These are phyloP conservation scores for Tolypocladium pustulatum DNA, from an alignment of 2,329 filamentous ascomycete species.

Conservation along the genomic window DNA sequence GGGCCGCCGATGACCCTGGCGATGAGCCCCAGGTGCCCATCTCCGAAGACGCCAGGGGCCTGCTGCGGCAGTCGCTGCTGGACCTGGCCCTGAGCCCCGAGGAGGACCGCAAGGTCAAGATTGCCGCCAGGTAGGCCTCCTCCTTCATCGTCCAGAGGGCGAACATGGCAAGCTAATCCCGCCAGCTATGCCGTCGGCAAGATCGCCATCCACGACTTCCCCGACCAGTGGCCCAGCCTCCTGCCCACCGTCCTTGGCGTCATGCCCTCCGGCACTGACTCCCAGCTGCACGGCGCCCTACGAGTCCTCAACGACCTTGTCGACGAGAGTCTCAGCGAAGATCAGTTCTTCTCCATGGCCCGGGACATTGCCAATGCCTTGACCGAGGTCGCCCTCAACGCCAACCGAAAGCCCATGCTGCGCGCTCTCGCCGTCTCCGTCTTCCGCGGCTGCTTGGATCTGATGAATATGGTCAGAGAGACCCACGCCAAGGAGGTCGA, in stretches of 20 bases:
- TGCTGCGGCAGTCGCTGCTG: slow-evolving; percentile 64
- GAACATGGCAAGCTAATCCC: background rate
- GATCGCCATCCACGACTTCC: slow-evolving; percentile 87
- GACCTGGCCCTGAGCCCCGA: slow-evolving; percentile 65
- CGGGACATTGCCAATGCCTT: slow-evolving; percentile 75
- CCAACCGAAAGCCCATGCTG: slow-evolving; percentile 61
- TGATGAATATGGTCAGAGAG: slow-evolving; percentile 93
- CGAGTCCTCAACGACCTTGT: slow-evolving; percentile 83
- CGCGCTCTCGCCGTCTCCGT: slow-evolving; percentile 81
- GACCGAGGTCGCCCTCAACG: slow-evolving; percentile 70
- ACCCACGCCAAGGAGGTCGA: slow-evolving; percentile 81
- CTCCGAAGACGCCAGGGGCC: slow-evolving; percentile 60
- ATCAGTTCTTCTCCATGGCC: slow-evolving; percentile 88
- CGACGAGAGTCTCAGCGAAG: slow-evolving; percentile 85
- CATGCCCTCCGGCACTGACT: slow-evolving; percentile 65
- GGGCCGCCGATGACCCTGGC: slow-evolving; percentile 68
- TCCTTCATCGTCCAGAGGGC: background rate
- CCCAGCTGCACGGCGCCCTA: slow-evolving; percentile 79
- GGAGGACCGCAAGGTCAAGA: slow-evolving; percentile 76
- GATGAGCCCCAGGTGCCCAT: slow-evolving; percentile 53
- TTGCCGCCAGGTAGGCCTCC: slow-evolving; percentile 63
- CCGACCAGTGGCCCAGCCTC: slow-evolving; percentile 86
- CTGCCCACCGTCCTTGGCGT: slow-evolving; percentile 70
- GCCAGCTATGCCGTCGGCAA: slow-evolving; percentile 70
- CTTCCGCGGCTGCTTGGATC: slow-evolving; percentile 86